Percentiles rank a stretch among this genome's conserved stretches.
Conservation (phyloP, 2,329 filamentous ascomycete genomes). For the Neofusicoccum umdonicola region DNA sequence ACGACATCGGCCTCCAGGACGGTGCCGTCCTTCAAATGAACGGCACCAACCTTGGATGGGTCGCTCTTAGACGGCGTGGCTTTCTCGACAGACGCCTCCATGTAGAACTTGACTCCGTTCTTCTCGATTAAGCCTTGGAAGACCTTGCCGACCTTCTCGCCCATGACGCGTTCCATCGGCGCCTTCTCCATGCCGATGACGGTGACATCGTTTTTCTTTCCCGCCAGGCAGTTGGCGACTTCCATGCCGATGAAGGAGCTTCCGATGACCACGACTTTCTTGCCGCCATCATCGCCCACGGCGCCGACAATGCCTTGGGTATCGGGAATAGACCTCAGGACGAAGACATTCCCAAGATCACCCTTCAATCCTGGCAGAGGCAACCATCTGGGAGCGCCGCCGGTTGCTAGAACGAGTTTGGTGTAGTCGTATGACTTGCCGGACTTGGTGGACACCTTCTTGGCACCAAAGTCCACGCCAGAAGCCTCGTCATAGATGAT, state of each 20-base stretch:
- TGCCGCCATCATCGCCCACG: constrained; percentile 69
- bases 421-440: constrained; percentile 73
- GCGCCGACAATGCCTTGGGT: constrained; percentile 73
- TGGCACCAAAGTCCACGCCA: constrained; percentile 70
- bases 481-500: constrained; percentile 62
- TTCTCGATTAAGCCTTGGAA: constrained; percentile 78
- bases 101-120: constrained; percentile 84
- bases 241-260: constrained; percentile 99
- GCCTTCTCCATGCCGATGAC: constrained; percentile 85
- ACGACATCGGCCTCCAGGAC: constrained; percentile 83
- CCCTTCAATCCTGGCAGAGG: constrained; percentile 80
- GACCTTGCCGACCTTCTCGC: constrained; percentile 73
- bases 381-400: constrained; percentile 71
- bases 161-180: constrained; percentile 84
- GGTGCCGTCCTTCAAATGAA: constrained; percentile 83
- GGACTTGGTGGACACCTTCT: constrained; percentile 70
- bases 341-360: constrained; percentile 81
- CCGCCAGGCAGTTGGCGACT: constrained; percentile 74
- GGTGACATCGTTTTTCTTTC: constrained; percentile 77
- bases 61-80: constrained; percentile 70
- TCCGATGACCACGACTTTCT: constrained; percentile 90
- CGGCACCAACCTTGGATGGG: constrained; percentile 70
- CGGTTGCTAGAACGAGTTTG: constrained; percentile 88
- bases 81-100: constrained; percentile 78
- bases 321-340: constrained; percentile 74